Base-by-base conservation (phyloP, 176 grass and related monocot species). In the Secale cereale region DNA sequence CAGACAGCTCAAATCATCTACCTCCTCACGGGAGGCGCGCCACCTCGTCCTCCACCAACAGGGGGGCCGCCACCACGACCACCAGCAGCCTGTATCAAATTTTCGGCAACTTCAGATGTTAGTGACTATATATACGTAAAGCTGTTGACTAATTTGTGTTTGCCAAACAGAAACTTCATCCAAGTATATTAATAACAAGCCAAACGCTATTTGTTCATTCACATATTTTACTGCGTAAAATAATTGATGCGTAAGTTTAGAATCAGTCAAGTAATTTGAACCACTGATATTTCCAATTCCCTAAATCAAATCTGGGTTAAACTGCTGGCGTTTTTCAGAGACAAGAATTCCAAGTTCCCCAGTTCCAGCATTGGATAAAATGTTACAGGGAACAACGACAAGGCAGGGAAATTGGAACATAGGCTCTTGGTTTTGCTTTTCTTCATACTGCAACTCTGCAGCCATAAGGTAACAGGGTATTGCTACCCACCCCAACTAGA, bases 11-110 rank as follows among this genome's bases (percentile, higher is more conserved):
- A 60, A 3, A 60, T 25, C 59, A 60, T 31, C 87, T 89, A 89
- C 82, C 87, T 65, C 87, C 87, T 89, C 76, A 85, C 82, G 14
- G 87, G 87, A 30, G 81, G 81, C 39, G 76, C 87, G 25, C 81
- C 76, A 20, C 81, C 76, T 11, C 82, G 67, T 73, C 59, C 59
- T 26, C 59, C 59, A 12, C 87, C 87, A 74, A 89, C 82, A 7
- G 87, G 87, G 43, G 76, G 81, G 22, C 87, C 87, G 0, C 81
- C 81, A 57, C 52, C 52, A 80, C 87, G 87, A 74, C 87, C 87
- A 75, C 81, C 59, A 75, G 82, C 81, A 75, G 87, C 76, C 87
- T 89, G 37, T 26, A 74, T 30, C 17, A 75, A 74, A 12, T 6
- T 20, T 26, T 35, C 33, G 8, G 4, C 19, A 56, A n/a, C 19